These are phyloP conservation scores for Hypocrella siamensis DNA, from an alignment of 2,329 filamentous ascomycete species.

Conservation along the genomic window DNA sequence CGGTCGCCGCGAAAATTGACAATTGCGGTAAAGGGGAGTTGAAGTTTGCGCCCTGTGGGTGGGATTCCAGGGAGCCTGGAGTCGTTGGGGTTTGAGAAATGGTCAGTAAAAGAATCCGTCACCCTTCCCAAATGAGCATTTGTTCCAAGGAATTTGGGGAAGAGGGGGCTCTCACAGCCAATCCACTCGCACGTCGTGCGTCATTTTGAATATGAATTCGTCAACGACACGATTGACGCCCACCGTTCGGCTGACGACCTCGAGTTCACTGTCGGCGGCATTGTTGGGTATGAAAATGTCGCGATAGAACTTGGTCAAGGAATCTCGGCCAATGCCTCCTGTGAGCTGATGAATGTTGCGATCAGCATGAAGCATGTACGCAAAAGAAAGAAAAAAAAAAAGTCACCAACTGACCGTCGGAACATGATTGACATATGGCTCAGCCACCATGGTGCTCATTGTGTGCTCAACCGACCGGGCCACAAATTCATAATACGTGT, in stretches of 20 bases:
- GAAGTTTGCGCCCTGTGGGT: constrained; percentile 34
- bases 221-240: constrained; percentile 59
- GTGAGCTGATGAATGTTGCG: constrained; percentile 26
- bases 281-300: constrained; percentile 65
- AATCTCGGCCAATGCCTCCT: constrained; percentile 51
- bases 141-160: no score
- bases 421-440: constrained; percentile 67
- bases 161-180: constrained; percentile 43
- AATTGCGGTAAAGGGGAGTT: constrained; percentile 45
- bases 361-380: no score
- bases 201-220: constrained; percentile 52
- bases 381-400: no score
- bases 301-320: constrained; percentile 51
- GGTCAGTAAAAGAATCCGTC: not conserved
- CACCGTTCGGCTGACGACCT: constrained; percentile 56
- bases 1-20: constrained; percentile 49
- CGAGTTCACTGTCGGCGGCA: constrained; percentile 47
- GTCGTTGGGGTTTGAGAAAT: no score
- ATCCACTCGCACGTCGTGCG: constrained; percentile 46
- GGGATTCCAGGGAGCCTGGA: constrained; percentile 37
- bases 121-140: no score
- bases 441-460: constrained; percentile 68
- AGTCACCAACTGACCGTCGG: constrained; percentile 42
- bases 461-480: constrained; percentile 54
- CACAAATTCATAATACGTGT: constrained; percentile 56